Percentiles rank a stretch among this genome's conserved stretches.
phyloP scores from a whole-genome alignment of 352 stramenopile species.

The Thalassiosira mediterranea region DNA sequence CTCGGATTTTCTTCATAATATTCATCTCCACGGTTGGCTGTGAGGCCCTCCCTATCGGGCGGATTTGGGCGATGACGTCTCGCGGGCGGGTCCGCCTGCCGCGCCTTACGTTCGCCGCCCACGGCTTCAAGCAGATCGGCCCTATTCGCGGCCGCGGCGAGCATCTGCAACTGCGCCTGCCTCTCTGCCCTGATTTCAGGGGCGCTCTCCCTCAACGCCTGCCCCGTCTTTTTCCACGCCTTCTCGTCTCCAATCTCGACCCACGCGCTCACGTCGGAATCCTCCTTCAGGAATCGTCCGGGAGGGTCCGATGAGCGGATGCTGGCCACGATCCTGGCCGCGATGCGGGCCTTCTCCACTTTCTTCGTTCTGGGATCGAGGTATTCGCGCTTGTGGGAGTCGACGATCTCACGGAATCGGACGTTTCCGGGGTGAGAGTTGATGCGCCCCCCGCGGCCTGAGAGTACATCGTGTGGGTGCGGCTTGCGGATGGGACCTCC shows the following conservation, averaged over 20 bases:
- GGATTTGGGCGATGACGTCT: no score
- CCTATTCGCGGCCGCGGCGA: no score
- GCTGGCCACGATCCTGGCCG: constrained; percentile 4
- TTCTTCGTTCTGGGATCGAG: constrained; percentile 69
- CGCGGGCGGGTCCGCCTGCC: no score
- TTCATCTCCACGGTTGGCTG: no score
- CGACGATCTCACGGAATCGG: constrained; percentile 59
- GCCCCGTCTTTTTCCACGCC: constrained; percentile 54
- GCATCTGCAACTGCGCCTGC: no score
- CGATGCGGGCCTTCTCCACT: constrained; percentile 29
- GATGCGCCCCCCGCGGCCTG: constrained; percentile 68
- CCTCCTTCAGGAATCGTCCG: constrained; percentile 25
- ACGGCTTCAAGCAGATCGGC: no score
- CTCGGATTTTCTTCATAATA: no score
- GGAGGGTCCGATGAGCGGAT: constrained; percentile 11
- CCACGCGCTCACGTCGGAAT: constrained; percentile 21
- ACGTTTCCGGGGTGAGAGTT: constrained; percentile 75
- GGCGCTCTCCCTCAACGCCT: constrained; percentile 41
- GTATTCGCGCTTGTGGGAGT: constrained; percentile 68
- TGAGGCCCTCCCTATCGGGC: no score
- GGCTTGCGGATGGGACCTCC: constrained; percentile 35
- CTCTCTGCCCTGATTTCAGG: constrained; percentile 6
- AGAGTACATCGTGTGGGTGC: constrained; percentile 35
- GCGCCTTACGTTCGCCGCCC: no score
- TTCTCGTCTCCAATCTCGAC: constrained; percentile 57